A percentile compares a stretch with the other conserved stretches of the same genome.
These are phyloP conservation scores for Malassezia globosa DNA, from an alignment of 1,284 basidiomycete species.

Conservation along the genomic window DNA sequence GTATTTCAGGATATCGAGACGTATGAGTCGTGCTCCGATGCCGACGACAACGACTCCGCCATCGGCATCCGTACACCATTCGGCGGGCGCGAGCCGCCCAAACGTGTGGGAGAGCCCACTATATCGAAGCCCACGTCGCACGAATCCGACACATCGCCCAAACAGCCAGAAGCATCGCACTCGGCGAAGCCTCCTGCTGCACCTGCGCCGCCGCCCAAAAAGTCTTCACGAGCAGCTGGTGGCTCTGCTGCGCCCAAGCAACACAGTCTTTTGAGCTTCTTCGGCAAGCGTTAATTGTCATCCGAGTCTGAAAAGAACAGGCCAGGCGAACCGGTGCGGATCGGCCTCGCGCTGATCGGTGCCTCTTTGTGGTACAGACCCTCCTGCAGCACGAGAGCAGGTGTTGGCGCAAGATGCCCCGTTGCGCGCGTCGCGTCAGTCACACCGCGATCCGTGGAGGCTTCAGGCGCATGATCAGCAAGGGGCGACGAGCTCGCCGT, in stretches of 20 bases:
- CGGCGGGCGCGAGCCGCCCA: not conserved
- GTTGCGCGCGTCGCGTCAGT: too few relatives aligned
- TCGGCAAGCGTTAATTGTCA: constrained; percentile 4
- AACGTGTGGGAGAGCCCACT: too few relatives aligned
- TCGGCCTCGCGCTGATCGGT: too few relatives aligned
- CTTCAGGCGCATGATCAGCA: not conserved
- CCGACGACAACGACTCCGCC: constrained; percentile 13
- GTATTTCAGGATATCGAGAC: constrained; percentile 25
- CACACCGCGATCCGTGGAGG: not conserved
- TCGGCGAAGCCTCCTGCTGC: not conserved
- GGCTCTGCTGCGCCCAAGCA: constrained; percentile 4
- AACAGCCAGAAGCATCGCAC: too few relatives aligned
- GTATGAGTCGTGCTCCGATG: constrained; percentile 35
- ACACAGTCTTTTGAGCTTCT: constrained; percentile 13
- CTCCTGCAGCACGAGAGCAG: too few relatives aligned
- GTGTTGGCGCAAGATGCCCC: too few relatives aligned
- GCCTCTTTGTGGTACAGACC: too few relatives aligned
- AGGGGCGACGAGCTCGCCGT: not conserved
- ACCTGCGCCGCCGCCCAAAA: not conserved
- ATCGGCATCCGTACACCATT: too few relatives aligned
- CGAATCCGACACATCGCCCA: not conserved
- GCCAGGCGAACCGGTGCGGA: not conserved
- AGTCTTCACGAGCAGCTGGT: not conserved
- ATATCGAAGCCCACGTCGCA: not conserved
- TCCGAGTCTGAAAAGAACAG: not conserved